Evolutionary conservation across 75 land plant species (phyloP).

Genomic region (Azolla pinnata): DNA sequence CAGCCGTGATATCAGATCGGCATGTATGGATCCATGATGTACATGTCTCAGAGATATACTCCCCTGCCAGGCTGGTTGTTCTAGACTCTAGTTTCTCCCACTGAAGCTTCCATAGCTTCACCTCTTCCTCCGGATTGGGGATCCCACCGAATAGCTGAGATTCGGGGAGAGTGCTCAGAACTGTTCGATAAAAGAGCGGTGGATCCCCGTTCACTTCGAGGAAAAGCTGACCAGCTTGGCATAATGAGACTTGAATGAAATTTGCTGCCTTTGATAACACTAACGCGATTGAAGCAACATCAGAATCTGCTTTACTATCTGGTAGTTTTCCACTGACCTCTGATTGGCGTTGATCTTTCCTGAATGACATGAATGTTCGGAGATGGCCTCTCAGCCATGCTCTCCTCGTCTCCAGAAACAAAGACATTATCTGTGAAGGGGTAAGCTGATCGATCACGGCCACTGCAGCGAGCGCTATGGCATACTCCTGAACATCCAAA

Average conservation of each 20-base stretch:
- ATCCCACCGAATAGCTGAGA: constrained; percentile 96
- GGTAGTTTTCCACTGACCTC: background rate
- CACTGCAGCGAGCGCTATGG: constrained; percentile 76
- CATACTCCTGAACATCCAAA: constrained; percentile 42
- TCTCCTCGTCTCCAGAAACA: constrained; percentile 71
- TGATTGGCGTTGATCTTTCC: background rate
- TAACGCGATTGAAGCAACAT: constrained; percentile 16
- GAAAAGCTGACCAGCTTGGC: constrained; percentile 81
- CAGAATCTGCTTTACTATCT: background rate
- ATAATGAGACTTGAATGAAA: constrained; percentile 54
- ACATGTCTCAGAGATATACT: constrained; percentile 51
- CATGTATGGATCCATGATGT: constrained; percentile 59
- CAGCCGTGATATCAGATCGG: constrained; percentile 46
- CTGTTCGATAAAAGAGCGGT: constrained; percentile 73
- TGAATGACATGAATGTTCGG: constrained; percentile 1
- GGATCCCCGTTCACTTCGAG: constrained; percentile 63
- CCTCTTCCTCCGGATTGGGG: constrained; percentile 91
- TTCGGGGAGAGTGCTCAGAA: constrained; percentile 75
- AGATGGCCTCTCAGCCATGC: constrained; percentile 54
- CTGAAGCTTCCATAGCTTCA: constrained; percentile 65
- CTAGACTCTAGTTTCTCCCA: constrained; percentile 67
- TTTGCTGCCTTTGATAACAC: constrained; percentile 50
- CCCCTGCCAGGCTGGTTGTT: constrained; percentile 48
- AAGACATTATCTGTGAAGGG: constrained; percentile 44
- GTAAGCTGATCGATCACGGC: constrained; percentile 81